Evolutionary conservation across 176 grass and related monocot species (phyloP).

Genomic region (Bonia amplexicaulis): DNA sequence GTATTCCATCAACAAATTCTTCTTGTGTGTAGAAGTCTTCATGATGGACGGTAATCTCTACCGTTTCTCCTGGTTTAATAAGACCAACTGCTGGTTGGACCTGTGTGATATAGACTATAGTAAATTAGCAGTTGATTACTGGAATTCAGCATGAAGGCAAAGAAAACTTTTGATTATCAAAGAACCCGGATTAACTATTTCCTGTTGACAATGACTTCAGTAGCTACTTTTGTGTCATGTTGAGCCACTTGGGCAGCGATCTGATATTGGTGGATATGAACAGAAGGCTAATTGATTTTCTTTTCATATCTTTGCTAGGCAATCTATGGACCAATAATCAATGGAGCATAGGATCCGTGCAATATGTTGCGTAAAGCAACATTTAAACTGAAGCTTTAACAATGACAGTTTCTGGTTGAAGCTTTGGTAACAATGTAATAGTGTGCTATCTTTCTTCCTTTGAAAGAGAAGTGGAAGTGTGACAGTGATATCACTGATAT

Average conservation of each 20-base stretch:
- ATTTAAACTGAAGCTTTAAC: conserved; percentile 7
- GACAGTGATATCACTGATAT: background rate
- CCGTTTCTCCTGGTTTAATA: conserved; percentile 64
- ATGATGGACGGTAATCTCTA: conserved; percentile 76
- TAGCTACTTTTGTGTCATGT: background rate
- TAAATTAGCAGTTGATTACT: background rate
- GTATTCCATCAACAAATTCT: conserved; percentile 82
- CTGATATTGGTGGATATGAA: background rate
- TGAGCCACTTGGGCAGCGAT: background rate
- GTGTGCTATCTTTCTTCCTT: background rate
- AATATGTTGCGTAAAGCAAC: background rate
- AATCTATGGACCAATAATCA: background rate
- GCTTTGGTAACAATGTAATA: background rate
- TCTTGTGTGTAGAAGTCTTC: conserved; percentile 81
- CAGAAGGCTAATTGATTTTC: background rate
- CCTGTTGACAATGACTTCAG: conserved; percentile 2
- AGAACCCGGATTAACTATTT: conserved; percentile 1
- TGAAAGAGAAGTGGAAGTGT: background rate
- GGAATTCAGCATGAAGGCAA: background rate
- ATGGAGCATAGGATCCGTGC: conserved; percentile 5
- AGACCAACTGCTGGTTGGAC: conserved; percentile 69
- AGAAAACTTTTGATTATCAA: background rate
- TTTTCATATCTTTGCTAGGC: conserved; percentile 1
- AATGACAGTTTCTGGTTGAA: background rate
- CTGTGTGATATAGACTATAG: conserved; percentile 23